A percentile compares a stretch with the other conserved stretches of the same genome.
These are phyloP conservation scores for Cnidoscolus chayamansa DNA, from an alignment of 441 rosid genomes.

Conservation along the genomic window DNA sequence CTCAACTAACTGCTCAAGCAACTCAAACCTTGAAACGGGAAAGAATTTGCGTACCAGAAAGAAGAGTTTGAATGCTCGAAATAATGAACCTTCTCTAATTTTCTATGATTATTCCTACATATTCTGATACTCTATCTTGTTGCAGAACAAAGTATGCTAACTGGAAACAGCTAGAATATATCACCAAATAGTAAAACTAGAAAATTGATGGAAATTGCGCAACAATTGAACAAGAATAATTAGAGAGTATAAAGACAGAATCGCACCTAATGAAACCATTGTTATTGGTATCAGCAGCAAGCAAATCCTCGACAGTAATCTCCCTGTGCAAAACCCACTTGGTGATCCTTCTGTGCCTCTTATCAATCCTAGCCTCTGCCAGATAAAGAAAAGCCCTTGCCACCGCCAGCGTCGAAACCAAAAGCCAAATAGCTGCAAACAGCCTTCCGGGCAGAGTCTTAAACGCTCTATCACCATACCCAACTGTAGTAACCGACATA, in stretches of 20 bases:
- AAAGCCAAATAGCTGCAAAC: conserved; percentile 77
- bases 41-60: background rate
- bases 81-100: background rate
- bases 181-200: background rate
- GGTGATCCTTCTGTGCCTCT: conserved; percentile 64
- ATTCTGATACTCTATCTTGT: background rate
- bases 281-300: conserved; percentile 71
- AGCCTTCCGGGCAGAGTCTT: conserved; percentile 62
- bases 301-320: conserved; percentile 70
- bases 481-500: conserved; percentile 92
- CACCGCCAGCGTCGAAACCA: conserved; percentile 73
- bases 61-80: background rate
- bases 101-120: background rate
- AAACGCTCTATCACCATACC: conserved; percentile 82
- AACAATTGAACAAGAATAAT: background rate
- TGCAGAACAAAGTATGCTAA: background rate
- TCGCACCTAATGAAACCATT: conserved; percentile 73
- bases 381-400: conserved; percentile 83
- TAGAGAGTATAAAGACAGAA: conserved; percentile 4
- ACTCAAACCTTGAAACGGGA: background rate
- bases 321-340: conserved; percentile 73
- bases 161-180: background rate
- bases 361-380: conserved; percentile 76
- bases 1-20: background rate
- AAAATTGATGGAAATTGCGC: background rate